Evolutionary conservation across 768 basidiomycete genomes (phyloP), one percentile per base, ranked within the genome.

Genomic region (Lyophyllum shimeji): DNA sequence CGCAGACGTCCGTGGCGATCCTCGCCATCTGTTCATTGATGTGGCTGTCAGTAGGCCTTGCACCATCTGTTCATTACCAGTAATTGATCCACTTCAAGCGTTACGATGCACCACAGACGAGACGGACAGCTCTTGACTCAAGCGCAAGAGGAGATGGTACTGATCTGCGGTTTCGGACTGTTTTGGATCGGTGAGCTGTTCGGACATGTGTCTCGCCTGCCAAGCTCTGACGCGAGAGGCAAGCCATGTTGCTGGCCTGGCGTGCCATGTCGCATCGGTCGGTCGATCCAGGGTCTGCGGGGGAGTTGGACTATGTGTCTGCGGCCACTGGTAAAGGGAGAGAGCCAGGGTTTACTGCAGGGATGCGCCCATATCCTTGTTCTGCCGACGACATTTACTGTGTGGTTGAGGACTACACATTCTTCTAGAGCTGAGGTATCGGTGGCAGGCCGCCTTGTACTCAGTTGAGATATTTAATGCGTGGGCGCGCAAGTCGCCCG

Each of bases 1-100:
- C 85, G 50, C 90, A 92, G 68, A 86, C 85, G n/a, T 81, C 82
- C 0, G 84, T 92, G 23, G 86, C 89, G 13, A 77, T 85, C 42
- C 70, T 90, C 21, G 85, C 86, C 27, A 81, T 91, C 24, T 76
- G 77, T n/a, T 78, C 79, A 17, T 69, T 92, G 58, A 79, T 88
- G 60, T 73, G 82, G 65, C 70, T 91, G 90, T 90, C 56, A 74
- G 85, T 73, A n/a, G 20, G 37, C 43, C 46, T 31, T 24, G 21
- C 34, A 34, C 42, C 20, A 24, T 25, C 24, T 17, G 25, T 31
- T 18, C 31, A 50, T 37, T 24, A 17, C 20, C 37, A 50, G 53
- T 42, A 29, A 45, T 23, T 52, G 27, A 37, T 11, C 52, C 45
- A 21, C 17, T 45, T 40, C 47, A 63, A 92, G 90, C 63, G 78